A percentile compares a stretch with the other conserved stretches of the same genome.
These are phyloP conservation scores for Fraxinus sp. DNA, from an alignment of 305 asterid genomes.

Conservation along the genomic window DNA sequence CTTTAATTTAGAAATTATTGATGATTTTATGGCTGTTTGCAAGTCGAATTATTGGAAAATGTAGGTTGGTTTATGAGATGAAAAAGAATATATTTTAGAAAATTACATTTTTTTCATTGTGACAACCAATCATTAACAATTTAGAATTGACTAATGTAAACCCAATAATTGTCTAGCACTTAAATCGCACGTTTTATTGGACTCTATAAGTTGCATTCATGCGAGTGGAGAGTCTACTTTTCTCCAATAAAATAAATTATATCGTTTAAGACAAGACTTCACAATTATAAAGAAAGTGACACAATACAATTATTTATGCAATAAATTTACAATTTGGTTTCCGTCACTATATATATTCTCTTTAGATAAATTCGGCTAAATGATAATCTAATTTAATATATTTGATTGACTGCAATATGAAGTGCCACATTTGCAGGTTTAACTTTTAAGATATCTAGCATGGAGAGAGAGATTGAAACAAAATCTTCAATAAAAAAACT, in stretches of 20 bases:
- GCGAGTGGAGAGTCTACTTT: background rate
- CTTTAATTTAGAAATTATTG: background rate
- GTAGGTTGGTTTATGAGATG: background rate
- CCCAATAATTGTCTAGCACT: background rate
- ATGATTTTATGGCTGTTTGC: background rate
- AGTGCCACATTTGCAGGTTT: too few species aligned
- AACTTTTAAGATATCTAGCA: too few species aligned
- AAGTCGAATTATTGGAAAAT: background rate
- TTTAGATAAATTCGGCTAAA: too few species aligned
- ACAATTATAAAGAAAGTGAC: slow-evolving; percentile 10
- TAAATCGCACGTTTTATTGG: slow-evolving; percentile 27
- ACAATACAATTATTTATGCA: background rate
- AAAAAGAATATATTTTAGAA: background rate
- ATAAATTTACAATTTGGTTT: too few species aligned
- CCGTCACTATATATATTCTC: background rate
- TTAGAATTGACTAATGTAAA: background rate
- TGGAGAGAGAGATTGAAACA: too few species aligned
- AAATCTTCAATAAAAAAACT: too few species aligned
- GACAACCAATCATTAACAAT: background rate
- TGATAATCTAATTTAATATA: too few species aligned
- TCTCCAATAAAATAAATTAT: background rate
- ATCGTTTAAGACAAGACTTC: background rate
- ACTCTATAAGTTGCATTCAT: slow-evolving; percentile 10
- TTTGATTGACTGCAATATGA: too few species aligned
- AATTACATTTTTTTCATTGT: background rate